phyloP scores from a whole-genome alignment of 768 basidiomycete genomes.

The Tylopilus subfusipes region DNA sequence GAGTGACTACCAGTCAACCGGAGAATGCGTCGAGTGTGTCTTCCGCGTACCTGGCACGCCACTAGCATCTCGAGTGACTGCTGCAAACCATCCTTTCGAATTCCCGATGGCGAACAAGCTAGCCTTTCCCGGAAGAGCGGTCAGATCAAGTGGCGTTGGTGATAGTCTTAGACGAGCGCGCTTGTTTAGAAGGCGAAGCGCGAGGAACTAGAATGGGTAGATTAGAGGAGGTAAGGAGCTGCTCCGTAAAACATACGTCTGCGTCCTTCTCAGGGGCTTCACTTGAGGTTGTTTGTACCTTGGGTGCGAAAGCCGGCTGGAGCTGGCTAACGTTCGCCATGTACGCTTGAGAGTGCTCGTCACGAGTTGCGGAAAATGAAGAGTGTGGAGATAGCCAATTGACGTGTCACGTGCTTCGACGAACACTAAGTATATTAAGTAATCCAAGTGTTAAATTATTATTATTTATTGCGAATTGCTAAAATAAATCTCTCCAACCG shows the following conservation, averaged over 20 bases:
- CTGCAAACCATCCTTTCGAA: slow-evolving; percentile 67
- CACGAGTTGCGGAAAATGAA: background rate
- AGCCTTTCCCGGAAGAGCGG: slow-evolving; percentile 41
- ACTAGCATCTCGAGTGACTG: slow-evolving; percentile 40
- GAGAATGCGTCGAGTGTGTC: background rate
- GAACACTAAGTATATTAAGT: background rate
- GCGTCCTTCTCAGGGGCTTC: slow-evolving; percentile 31
- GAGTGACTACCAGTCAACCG: background rate
- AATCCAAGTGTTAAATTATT: background rate
- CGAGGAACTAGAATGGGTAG: slow-evolving; percentile 33
- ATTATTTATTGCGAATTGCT: too few species aligned
- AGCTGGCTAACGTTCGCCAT: slow-evolving; percentile 35
- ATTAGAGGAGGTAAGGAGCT: slow-evolving; percentile 4
- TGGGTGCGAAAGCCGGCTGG: slow-evolving; percentile 21
- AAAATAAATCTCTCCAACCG: too few species aligned
- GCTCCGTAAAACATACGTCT: slow-evolving; percentile 18
- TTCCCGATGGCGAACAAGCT: slow-evolving; percentile 59
- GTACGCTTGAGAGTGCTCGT: background rate
- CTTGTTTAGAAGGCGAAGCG: slow-evolving; percentile 48
- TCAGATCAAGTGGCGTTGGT: slow-evolving; percentile 42
- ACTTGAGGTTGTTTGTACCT: slow-evolving; percentile 23
- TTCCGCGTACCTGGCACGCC: slow-evolving; percentile 37
- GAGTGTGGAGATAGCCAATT: background rate
- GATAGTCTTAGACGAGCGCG: slow-evolving; percentile 65
- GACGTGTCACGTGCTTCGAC: background rate